Evolutionary conservation across 768 basidiomycete genomes (phyloP).

Genomic region (Coprinopsis cinerea): DNA sequence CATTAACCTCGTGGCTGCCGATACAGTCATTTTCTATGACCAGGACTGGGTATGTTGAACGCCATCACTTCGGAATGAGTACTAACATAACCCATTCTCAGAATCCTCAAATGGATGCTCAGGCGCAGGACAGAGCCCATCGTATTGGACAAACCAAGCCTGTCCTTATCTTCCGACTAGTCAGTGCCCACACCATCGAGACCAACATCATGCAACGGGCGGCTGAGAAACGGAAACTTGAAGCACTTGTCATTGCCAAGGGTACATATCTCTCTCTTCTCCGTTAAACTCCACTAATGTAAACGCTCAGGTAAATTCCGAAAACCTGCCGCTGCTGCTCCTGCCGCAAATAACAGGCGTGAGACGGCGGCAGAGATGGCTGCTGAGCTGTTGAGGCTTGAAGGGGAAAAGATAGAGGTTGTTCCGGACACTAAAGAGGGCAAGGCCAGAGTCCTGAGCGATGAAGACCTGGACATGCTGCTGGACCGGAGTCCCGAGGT

Average conservation of each 20-base stretch:
- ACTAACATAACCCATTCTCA: too few relatives aligned
- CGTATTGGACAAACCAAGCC: slow-evolving; percentile 92
- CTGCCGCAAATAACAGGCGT: slow-evolving; percentile 40
- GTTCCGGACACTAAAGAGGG: slow-evolving; percentile 69
- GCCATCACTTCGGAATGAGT: background rate
- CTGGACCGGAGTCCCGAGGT: slow-evolving; percentile 76
- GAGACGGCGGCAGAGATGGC: slow-evolving; percentile 80
- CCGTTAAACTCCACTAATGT: background rate
- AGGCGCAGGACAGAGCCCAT: slow-evolving; percentile 94
- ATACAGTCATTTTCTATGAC: slow-evolving; percentile 93
- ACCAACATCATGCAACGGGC: slow-evolving; percentile 88
- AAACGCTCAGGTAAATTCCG: slow-evolving; percentile 70
- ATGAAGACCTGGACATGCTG: slow-evolving; percentile 73
- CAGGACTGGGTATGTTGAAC: slow-evolving; percentile 70
- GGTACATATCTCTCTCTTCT: slow-evolving; percentile 33
- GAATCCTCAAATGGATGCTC: slow-evolving; percentile 96
- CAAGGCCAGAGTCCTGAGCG: slow-evolving; percentile 69
- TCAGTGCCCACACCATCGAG: slow-evolving; percentile 87
- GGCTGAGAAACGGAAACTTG: slow-evolving; percentile 81
- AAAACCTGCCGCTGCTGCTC: slow-evolving; percentile 52
- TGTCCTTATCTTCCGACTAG: slow-evolving; percentile 83
- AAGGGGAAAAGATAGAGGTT: slow-evolving; percentile 87
- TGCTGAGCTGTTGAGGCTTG: slow-evolving; percentile 66
- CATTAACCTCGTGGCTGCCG: slow-evolving; percentile 75
- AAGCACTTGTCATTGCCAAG: slow-evolving; percentile 93